These are phyloP conservation scores for Acorus gramineus DNA, from an alignment of 106 monocot genomes.

Conservation along the genomic window DNA sequence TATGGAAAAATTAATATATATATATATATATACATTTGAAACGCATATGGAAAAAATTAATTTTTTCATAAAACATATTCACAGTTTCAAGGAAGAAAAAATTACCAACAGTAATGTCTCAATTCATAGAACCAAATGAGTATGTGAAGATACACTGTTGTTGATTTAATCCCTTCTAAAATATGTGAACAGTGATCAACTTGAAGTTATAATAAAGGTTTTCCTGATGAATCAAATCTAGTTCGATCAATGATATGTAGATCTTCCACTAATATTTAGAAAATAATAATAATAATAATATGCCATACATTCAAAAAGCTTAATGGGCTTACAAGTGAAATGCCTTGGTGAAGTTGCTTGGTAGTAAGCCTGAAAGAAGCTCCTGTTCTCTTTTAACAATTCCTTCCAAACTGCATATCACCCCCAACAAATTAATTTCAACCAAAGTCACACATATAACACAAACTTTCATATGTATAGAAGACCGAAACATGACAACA, in stretches of 20 bases:
- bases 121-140: too few relatives aligned
- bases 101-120: too few relatives aligned
- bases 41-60: too few relatives aligned
- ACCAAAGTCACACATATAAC: neutral
- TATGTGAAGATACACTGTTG: too few relatives aligned
- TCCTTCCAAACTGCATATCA: slow-evolving; percentile 37
- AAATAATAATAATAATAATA: neutral
- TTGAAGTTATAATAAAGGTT: too few relatives aligned
- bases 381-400: slow-evolving; percentile 38
- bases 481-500: neutral
- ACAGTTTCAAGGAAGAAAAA: too few relatives aligned
- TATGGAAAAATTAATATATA: too few relatives aligned
- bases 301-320: neutral
- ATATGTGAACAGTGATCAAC: too few relatives aligned
- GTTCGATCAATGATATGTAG: neutral
- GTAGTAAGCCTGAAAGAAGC: slow-evolving; percentile 38
- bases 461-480: neutral
- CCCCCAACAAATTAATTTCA: neutral
- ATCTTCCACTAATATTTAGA: neutral
- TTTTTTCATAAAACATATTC: too few relatives aligned
- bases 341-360: slow-evolving; percentile 12
- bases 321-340: slow-evolving; percentile 7
- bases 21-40: too few relatives aligned
- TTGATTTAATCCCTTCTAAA: too few relatives aligned
- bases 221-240: too few relatives aligned